A percentile compares a stretch with the other conserved stretches of the same genome.
phyloP scores from a whole-genome alignment of 768 basidiomycete species.

The Podaxis sp. region DNA sequence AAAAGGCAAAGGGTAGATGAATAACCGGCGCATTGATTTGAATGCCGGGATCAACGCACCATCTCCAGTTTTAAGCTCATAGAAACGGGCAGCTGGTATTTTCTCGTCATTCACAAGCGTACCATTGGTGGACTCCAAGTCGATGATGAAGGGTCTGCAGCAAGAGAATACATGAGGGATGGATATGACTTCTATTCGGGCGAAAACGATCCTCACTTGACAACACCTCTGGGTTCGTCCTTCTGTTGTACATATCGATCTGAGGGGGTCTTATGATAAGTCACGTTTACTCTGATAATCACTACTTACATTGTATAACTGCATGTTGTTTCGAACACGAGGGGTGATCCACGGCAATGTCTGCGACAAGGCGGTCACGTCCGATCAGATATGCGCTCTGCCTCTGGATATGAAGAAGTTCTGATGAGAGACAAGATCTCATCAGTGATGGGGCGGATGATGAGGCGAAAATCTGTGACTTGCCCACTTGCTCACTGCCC shows the following conservation, averaged over 20 bases:
- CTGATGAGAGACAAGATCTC: constrained; percentile 37
- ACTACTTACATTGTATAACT: constrained; percentile 79
- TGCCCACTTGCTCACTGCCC: constrained; percentile 88
- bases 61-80: constrained; percentile 77
- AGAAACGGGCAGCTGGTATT: constrained; percentile 85
- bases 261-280: constrained; percentile 26
- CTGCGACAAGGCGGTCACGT: constrained; percentile 80
- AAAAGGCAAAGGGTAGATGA: constrained; percentile 1
- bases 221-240: constrained; percentile 80
- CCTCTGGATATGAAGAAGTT: constrained; percentile 86
- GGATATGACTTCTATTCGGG: not conserved
- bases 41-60: constrained; percentile 44
- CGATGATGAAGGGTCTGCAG: constrained; percentile 90
- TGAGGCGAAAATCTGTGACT: constrained; percentile 27
- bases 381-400: constrained; percentile 96
- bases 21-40: not conserved
- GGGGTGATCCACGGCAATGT: constrained; percentile 91
- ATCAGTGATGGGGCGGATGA: not conserved
- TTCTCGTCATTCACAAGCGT: constrained; percentile 87
- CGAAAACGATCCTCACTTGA: constrained; percentile 63
- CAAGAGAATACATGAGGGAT: constrained; percentile 2
- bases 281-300: constrained; percentile 3
- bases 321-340: constrained; percentile 99
- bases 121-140: constrained; percentile 97
- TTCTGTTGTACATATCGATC: constrained; percentile 84